These are phyloP conservation scores for Amaranthus palmeri DNA, from an alignment of 148 eudicot genomes.

Conservation along the genomic window DNA sequence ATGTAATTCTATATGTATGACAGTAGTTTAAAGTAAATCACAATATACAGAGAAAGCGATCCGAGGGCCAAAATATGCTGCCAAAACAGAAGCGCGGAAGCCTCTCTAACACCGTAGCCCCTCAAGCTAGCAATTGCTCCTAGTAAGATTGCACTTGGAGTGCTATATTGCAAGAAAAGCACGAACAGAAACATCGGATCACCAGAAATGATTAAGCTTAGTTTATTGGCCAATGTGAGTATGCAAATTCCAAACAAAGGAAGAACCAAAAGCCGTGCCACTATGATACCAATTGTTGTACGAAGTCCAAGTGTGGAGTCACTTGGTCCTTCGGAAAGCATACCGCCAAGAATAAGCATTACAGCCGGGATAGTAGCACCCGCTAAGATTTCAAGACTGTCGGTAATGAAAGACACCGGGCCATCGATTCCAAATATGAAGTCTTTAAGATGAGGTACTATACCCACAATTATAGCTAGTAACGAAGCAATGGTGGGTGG, in stretches of 20 bases:
- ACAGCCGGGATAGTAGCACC: constrained; percentile 69
- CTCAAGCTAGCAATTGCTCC: constrained; percentile 72
- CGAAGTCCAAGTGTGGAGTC: constrained; percentile 49
- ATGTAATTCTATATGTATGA: constrained; percentile 19
- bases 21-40: constrained; percentile 48
- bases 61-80: constrained; percentile 56
- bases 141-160: constrained; percentile 66
- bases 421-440: constrained; percentile 48
- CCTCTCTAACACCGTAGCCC: constrained; percentile 61
- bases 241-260: constrained; percentile 57
- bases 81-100: constrained; percentile 68
- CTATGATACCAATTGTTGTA: constrained; percentile 51
- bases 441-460: constrained; percentile 48
- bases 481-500: constrained; percentile 67
- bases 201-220: constrained; percentile 39
- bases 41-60: constrained; percentile 53
- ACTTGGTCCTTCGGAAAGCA: constrained; percentile 65
- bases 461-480: constrained; percentile 47
- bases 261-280: constrained; percentile 50
- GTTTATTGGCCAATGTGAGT: constrained; percentile 42
- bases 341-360: constrained; percentile 70
- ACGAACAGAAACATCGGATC: constrained; percentile 58
- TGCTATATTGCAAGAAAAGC: constrained; percentile 56
- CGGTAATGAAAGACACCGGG: constrained; percentile 49
- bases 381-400: constrained; percentile 57